Base-by-base conservation (phyloP, 2,329 filamentous ascomycete species). In the Beauveria pseudobassiana region DNA sequence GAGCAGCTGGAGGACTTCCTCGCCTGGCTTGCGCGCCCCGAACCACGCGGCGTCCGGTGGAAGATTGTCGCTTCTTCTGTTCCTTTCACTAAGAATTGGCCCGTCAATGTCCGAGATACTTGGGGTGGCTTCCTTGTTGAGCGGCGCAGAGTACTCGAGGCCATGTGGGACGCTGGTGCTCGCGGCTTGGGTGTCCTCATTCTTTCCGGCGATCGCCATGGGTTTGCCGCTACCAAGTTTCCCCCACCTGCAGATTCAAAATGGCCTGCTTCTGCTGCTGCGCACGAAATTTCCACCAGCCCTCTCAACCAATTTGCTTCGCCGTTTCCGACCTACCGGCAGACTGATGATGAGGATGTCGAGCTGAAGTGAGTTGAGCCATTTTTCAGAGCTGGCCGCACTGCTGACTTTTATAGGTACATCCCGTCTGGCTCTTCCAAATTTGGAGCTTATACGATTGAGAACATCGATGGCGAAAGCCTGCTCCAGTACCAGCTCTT, bases 41-140 rank as follows among this genome's bases (percentile, higher is more conserved):
- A 91, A 65, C 88, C 90, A 0, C 77, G 78, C 34, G 91, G 91
- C 1, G 87, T 97, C 0, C 87, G 88, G 69, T 99, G 95, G 93
- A 98, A 98, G 77, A 87, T 99, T 68, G 80, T 99, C 56, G 87
- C 93, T 20, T 93, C 90, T 45, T 93, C 90, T 20, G 89, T 98
- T 5, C 95, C 95, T 0, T 96, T 99, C 72, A 98, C 95, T 7
- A 96, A 96, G 77, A 99, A 99, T 74, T 99, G 95, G 93, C 88
- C 86, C 26, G 85, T 96, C 65, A 93, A 95, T 65, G 86, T 86
- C 2, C 81, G 87, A 64, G 95, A 99, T 71, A 98, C 95, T 0
- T 99, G 95, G 95, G 91, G 91, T 52, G 93, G 93, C 0, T 97
- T 96, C 73, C 80, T 97, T 2, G 77, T 81, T 54, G 95, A 99